These are phyloP conservation scores for Diaporthe sp. DNA, from an alignment of 2,329 filamentous ascomycete species.

Conservation along the genomic window DNA sequence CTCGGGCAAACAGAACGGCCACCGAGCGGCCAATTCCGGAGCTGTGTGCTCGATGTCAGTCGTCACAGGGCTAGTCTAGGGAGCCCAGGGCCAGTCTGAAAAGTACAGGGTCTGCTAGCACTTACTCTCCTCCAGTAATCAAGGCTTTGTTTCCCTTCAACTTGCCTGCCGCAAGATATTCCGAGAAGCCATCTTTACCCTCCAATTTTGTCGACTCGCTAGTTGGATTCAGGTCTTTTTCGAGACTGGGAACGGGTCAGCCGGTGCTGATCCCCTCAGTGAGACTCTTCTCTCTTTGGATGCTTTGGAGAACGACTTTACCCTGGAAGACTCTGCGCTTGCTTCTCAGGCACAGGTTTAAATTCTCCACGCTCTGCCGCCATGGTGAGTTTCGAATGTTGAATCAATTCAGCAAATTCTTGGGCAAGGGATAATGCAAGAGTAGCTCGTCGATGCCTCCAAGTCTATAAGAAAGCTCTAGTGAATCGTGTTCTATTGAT, in stretches of 20 bases:
- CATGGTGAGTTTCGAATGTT: not conserved
- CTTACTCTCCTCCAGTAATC: conserved; percentile 70
- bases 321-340: conserved; percentile 10
- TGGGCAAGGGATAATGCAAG: no score
- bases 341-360: conserved; percentile 47
- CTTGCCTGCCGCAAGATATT: conserved; percentile 62
- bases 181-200: conserved; percentile 53
- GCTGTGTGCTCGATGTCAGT: conserved; percentile 46
- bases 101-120: not conserved
- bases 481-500: not conserved
- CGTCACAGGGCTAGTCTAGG: not conserved
- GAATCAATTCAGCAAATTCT: no score
- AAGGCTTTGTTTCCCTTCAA: conserved; percentile 64
- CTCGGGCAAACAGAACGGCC: conserved; percentile 69
- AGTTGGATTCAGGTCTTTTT: conserved; percentile 55
- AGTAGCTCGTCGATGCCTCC: no score
- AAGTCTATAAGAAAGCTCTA: not conserved
- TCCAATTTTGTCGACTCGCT: conserved; percentile 58
- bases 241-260: conserved; percentile 46
- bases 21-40: conserved; percentile 69
- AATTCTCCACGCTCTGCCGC: conserved; percentile 49
- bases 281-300: no score
- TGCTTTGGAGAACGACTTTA: not conserved
- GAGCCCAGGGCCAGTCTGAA: not conserved
- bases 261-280: no score